Evolutionary conservation across 805 yeast genomes (phyloP).

Genomic region (Kuraishia ogatae): DNA sequence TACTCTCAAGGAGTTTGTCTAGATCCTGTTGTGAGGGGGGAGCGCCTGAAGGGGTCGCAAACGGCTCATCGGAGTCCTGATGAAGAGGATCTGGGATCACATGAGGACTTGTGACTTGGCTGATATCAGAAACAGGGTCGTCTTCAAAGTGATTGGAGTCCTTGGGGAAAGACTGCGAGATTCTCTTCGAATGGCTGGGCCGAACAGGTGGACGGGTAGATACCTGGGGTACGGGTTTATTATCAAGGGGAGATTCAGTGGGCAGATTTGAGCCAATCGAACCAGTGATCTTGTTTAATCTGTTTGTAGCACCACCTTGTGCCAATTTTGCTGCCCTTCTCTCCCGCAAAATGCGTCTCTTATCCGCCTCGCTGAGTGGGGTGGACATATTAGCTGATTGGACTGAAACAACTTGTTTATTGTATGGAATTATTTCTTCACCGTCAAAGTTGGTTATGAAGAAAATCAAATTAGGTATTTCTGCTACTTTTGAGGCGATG

Average conservation of each 20-base stretch:
- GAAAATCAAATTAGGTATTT: no score
- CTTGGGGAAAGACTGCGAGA: slow-evolving; percentile 7
- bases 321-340: slow-evolving; percentile 57
- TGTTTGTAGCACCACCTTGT: slow-evolving; percentile 40
- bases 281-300: slow-evolving; percentile 43
- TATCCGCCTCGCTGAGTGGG: slow-evolving; percentile 37
- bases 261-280: slow-evolving; percentile 26
- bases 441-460: no score
- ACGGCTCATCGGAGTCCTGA: slow-evolving; percentile 1
- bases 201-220: slow-evolving; percentile 2
- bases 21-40: slow-evolving; percentile 5
- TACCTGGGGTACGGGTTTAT: slow-evolving; percentile 3
- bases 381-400: neutral
- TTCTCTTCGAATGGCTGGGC: slow-evolving; percentile 6
- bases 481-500: no score
- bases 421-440: no score
- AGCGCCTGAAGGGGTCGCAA: slow-evolving; percentile 5
- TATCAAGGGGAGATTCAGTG: slow-evolving; percentile 21
- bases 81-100: neutral
- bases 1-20: slow-evolving; percentile 7
- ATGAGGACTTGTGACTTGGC: slow-evolving; percentile 7
- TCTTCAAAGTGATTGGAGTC: slow-evolving; percentile 15
- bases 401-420: no score
- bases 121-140: slow-evolving; percentile 1
- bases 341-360: slow-evolving; percentile 48